These are phyloP conservation scores for Breviolum minutum DNA, from an alignment of 73 alveolate species.

Conservation along the genomic window DNA sequence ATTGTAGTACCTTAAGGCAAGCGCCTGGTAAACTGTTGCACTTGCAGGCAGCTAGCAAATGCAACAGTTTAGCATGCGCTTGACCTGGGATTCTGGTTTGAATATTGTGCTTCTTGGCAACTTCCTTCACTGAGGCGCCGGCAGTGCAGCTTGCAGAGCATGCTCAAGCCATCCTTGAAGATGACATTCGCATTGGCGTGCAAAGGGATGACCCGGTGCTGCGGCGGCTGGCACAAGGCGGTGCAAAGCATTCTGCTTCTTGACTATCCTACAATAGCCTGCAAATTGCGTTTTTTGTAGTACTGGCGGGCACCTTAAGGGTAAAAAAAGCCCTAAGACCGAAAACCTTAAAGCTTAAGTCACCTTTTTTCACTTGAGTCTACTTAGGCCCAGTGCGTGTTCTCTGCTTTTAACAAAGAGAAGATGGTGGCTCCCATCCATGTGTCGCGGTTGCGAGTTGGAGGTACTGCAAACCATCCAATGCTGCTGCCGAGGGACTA, in stretches of 20 bases:
- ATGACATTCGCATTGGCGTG: not conserved
- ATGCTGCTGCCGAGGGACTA: not conserved
- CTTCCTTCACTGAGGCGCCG: not conserved
- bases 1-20: no score
- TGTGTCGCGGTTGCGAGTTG: not conserved
- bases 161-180: conserved; percentile 4
- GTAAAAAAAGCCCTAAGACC: no score
- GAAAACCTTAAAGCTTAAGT: not conserved
- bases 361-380: not conserved
- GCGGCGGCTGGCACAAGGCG: not conserved
- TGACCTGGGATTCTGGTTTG: no score
- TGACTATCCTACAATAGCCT: not conserved
- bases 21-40: no score
- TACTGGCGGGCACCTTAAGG: no score
- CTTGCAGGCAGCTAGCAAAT: no score
- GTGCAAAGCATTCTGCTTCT: not conserved
- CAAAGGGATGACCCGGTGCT: not conserved
- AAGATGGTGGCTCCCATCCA: not conserved
- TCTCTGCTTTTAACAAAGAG: not conserved
- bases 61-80: no score
- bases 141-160: conserved; percentile 2
- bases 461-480: not conserved
- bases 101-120: not conserved
- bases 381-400: not conserved
- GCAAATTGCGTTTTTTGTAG: no score